A percentile compares a stretch with the other conserved stretches of the same genome.
phyloP scores from a whole-genome alignment of 1,284 basidiomycete species.

The Papiliotrema flavescens region DNA sequence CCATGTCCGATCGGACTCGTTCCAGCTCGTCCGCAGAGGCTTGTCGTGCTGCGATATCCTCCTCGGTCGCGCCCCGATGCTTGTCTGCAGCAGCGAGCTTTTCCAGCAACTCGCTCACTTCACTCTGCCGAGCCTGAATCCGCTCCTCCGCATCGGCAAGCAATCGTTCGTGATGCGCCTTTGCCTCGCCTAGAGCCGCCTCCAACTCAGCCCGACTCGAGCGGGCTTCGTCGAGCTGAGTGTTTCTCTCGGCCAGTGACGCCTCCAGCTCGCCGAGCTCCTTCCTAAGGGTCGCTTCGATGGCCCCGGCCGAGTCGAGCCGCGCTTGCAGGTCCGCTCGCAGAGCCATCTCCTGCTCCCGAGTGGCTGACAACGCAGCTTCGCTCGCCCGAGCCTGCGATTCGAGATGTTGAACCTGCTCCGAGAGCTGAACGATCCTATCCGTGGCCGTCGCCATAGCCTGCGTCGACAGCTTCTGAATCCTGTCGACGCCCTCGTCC shows the following conservation, averaged over 20 bases:
- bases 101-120: neutral
- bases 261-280: neutral
- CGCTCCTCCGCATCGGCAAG: neutral
- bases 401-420: neutral
- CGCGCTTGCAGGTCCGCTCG: neutral
- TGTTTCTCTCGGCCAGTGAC: neutral
- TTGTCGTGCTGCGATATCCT: neutral
- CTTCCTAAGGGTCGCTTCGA: neutral
- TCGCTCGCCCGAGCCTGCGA: too few species aligned
- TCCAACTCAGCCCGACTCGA: neutral
- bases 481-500: neutral
- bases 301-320: neutral
- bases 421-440: neutral
- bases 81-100: constrained; percentile 3
- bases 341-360: too few species aligned
- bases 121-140: neutral
- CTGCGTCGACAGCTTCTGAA: neutral
- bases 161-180: neutral
- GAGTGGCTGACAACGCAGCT: too few species aligned
- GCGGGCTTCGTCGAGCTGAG: neutral
- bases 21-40: neutral
- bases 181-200: neutral
- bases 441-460: neutral
- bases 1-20: neutral
- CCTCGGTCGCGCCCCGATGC: neutral